phyloP scores from a whole-genome alignment of 1,139 yeast genomes.

The Scheffersomyces insectosa region DNA sequence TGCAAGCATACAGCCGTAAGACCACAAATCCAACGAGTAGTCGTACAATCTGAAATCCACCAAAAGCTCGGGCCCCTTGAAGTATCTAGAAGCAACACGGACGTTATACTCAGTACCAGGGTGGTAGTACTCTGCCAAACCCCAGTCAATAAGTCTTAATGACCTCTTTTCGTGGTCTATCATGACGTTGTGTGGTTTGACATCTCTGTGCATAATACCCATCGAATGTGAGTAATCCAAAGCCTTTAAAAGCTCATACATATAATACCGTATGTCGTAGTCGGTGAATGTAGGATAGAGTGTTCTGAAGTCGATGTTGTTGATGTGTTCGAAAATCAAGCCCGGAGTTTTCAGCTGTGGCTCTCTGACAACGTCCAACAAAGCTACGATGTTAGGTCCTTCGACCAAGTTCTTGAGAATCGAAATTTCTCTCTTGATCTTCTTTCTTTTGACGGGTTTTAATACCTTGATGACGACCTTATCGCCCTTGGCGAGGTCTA shows the following conservation, averaged over 20 bases:
- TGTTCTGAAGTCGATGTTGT: constrained; percentile 87
- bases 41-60: constrained; percentile 95
- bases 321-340: constrained; percentile 84
- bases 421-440: constrained; percentile 92
- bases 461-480: constrained; percentile 87
- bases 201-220: constrained; percentile 99
- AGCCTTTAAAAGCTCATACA: constrained; percentile 85
- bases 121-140: constrained; percentile 96
- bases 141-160: constrained; percentile 95
- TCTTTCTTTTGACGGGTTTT: constrained; percentile 95
- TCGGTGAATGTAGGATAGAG: constrained; percentile 89
- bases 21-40: constrained; percentile 95
- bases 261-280: constrained; percentile 82
- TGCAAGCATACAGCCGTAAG: constrained; percentile 97
- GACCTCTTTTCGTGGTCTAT: constrained; percentile 79
- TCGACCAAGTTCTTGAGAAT: constrained; percentile 85
- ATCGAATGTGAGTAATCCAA: constrained; percentile 92
- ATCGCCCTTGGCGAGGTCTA: constrained; percentile 53
- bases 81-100: constrained; percentile 96
- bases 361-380: constrained; percentile 88
- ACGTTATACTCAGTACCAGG: constrained; percentile 94
- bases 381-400: constrained; percentile 80
- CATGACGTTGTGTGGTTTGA: constrained; percentile 98
- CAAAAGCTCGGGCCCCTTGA: constrained; percentile 94
- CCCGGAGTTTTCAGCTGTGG: constrained; percentile 92